Evolutionary conservation across 805 yeast species (phyloP), one percentile per base, ranked within the genome.

Genomic region (Barnettozyma siamensis): DNA sequence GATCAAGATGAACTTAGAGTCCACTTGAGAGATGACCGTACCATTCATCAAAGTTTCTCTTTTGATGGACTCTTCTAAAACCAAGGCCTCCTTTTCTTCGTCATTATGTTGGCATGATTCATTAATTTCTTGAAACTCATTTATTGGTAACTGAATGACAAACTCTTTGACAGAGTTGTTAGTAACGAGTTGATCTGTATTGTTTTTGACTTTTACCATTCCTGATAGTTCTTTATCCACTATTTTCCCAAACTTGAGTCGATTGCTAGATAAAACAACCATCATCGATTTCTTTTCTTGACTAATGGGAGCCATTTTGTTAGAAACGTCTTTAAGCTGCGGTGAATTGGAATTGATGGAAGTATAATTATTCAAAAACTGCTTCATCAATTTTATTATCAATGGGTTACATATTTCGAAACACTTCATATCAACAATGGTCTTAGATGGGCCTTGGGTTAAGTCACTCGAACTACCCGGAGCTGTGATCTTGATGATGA

Each of bases 1-100:
- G 2, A 73, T 57, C 5, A 87, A 61, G 8, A 88, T 76, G 52
- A 85, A 85, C 54, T 81, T 83, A 4, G 60, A 53, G 35, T 78
- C 86, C 3, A 84, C 61, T 55, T 86, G 95, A 4, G 72, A 66
- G 6, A 82, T 63, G 1, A 78, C 67, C 7, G 51, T 44, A 35
- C 59, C 58, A 3, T 51, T 35, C 2, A 4, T 4, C 17, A 65
- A 35, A 5, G 57, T 45, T 4, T 54, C 49, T 28, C 50, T 55
- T 1, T 45, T 35, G 2, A 54, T 45, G 1, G 35, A 35, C 7
- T 27, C 37, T n/a, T 44, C 49, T 5, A 40, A 16, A 7, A 42
- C 45, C 21, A 49, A 38, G 4, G 43, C 30, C 9, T 19, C 44
- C 18, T 40, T 31, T 7, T 32, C 31, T 7, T 32, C 31, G 9